These are phyloP conservation scores for Diaporthe citriasiana DNA, from an alignment of 2,329 filamentous ascomycete genomes.

Conservation along the genomic window DNA sequence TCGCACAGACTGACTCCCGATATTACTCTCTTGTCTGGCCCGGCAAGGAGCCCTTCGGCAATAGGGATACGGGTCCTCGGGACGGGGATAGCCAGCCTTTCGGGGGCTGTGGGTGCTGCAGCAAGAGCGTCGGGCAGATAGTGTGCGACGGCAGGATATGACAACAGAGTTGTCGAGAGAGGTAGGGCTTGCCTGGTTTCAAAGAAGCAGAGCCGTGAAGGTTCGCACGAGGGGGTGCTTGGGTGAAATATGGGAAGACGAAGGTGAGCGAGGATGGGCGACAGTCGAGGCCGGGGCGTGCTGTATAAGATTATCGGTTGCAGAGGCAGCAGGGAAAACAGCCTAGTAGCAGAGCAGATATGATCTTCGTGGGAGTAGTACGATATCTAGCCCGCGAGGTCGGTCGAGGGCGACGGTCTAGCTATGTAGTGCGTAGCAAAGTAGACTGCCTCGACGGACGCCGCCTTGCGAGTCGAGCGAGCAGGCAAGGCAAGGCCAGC, in stretches of 20 bases:
- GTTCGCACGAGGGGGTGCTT: neutral
- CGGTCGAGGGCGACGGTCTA: constrained; percentile 20
- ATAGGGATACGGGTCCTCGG: constrained; percentile 4
- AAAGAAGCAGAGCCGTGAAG: neutral
- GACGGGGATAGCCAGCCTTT: constrained; percentile 5
- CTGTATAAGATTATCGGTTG: constrained; percentile 14
- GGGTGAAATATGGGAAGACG: constrained; percentile 17
- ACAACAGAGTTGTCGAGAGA: neutral
- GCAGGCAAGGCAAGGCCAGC: constrained; percentile 16
- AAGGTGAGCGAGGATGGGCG: constrained; percentile 14
- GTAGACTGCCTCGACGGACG: constrained; percentile 1
- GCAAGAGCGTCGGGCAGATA: constrained; percentile 5
- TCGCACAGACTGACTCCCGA: constrained; percentile 33
- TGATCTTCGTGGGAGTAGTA: constrained; percentile 11
- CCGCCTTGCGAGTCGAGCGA: constrained; percentile 31
- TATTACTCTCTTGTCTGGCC: constrained; percentile 16
- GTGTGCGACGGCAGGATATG: neutral
- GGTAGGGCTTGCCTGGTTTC: neutral
- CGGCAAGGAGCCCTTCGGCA: constrained; percentile 26
- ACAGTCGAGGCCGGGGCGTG: constrained; percentile 10
- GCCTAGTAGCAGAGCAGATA: constrained; percentile 16
- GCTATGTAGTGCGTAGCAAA: constrained; percentile 24
- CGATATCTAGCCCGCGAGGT: constrained; percentile 14
- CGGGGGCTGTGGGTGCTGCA: neutral
- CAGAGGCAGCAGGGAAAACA: constrained; percentile 10